Evolutionary conservation across 2,329 filamentous ascomycete species (phyloP).

Genomic region (Sclerotinia subarctica): DNA sequence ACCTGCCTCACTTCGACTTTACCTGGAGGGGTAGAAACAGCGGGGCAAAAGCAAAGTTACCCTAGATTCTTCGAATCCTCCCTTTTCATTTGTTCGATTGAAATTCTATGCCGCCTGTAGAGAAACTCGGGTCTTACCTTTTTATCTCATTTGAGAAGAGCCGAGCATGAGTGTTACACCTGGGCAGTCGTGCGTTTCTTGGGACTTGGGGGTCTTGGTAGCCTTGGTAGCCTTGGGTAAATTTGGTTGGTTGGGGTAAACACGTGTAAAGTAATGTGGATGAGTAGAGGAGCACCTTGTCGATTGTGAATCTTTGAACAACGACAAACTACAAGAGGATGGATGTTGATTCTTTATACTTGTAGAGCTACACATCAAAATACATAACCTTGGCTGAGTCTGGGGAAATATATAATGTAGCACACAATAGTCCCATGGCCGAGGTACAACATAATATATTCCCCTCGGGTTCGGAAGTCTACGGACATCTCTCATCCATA

Average conservation of each 20-base stretch:
- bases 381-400: neutral
- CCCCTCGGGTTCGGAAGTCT: neutral
- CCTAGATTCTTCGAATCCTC: neutral
- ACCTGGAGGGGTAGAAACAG: slow-evolving; percentile 2
- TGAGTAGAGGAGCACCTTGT: too few species aligned
- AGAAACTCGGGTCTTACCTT: slow-evolving; percentile 5
- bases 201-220: neutral
- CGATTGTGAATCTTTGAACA: neutral
- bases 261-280: neutral
- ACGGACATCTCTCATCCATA: neutral
- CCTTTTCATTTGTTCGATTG: neutral
- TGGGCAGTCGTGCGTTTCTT: slow-evolving; percentile 14
- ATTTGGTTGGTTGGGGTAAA: neutral
- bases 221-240: neutral
- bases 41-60: neutral
- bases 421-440: neutral
- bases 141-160: neutral
- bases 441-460: neutral
- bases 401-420: neutral
- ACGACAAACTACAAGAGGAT: neutral
- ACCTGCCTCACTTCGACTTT: neutral
- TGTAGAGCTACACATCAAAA: neutral
- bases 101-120: neutral
- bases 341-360: neutral
- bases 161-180: slow-evolving; percentile 1